Conservation (phyloP, 768 basidiomycete species). For the Lentinus tigrinus region DNA sequence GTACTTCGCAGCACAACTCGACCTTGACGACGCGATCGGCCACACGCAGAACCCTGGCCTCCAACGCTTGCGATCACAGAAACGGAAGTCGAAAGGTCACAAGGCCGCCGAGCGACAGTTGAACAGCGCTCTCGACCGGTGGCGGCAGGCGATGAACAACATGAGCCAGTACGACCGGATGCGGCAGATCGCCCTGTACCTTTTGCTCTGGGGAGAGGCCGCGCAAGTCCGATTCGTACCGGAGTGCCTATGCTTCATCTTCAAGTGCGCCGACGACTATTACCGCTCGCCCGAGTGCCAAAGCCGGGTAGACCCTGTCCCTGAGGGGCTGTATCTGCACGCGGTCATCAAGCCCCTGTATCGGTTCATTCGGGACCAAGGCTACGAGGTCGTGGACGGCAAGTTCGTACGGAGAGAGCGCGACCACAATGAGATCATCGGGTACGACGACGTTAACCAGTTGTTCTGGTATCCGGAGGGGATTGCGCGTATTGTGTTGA, state of each 20-base stretch:
- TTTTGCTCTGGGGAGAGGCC: conserved; percentile 97
- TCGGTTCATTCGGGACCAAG: conserved; percentile 95
- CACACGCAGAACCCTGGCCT: conserved; percentile 89
- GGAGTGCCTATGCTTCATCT: conserved; percentile 98
- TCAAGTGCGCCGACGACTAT: conserved; percentile 99
- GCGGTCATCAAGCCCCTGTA: conserved; percentile 92
- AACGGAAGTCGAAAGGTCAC: conserved; percentile 49
- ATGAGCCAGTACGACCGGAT: conserved; percentile 99
- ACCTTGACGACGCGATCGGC: conserved; percentile 96
- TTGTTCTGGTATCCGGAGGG: conserved; percentile 99
- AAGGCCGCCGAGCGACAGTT: conserved; percentile 65
- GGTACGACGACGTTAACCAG: conserved; percentile 99
- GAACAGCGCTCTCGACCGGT: conserved; percentile 82
- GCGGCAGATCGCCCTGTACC: conserved; percentile 91
- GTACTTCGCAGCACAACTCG: conserved; percentile 99
- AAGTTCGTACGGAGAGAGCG: conserved; percentile 91
- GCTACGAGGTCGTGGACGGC: conserved; percentile 93
- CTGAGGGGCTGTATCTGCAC: conserved; percentile 92
- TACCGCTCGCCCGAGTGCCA: conserved; percentile 99
- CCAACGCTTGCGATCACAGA: conserved; percentile 73
- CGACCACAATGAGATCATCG: conserved; percentile 94
- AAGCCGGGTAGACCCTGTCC: conserved; percentile 84
- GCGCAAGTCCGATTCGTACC: conserved; percentile 96
- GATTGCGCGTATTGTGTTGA: conserved; percentile 85
- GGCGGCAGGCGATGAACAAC: conserved; percentile 97